Base-by-base conservation (phyloP, 768 basidiomycete genomes). In the Macrolepiota fuliginosa region DNA sequence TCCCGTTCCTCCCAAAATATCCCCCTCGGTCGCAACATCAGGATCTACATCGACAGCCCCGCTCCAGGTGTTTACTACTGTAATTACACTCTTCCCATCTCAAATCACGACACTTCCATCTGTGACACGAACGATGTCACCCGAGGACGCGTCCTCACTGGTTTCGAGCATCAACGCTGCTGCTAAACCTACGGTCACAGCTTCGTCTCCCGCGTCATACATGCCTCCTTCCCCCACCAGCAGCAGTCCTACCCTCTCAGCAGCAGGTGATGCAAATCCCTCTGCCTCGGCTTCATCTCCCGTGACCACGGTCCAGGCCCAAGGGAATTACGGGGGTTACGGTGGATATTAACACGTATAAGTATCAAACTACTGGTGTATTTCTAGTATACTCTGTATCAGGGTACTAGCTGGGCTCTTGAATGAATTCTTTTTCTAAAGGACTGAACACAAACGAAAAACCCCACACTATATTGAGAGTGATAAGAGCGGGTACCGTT, bases 111-210 rank as follows among this genome's bases (percentile, higher is more conserved):
- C 73, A 4, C 68, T 79, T 42, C 55, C 70, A 3, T 64, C 77
- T 15, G 69, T 72, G 22, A 84, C 82, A 0, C 71, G 73, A 27
- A 82, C 80, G 1, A 67, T 85, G 46, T 70, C 74, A 25, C 80
- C 81, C 9, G 64, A 75, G 11, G 74, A 79, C 35, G 83, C 80
- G 3, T 72, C 76, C 15, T 74, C 72, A 50, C 63, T 81, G 22
- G 65, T 83, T 15, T 70, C 79, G 1, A 77, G 75, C 61, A 64
- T 80, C 46, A 51, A 42, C 24, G 46, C 61, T 51, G 47, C 42
- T 36, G 39, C 15, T 15, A 15, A 42, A 22, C 54, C 56, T 22
- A 25, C 50, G 19, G 24, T 27, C 36, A 19, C 37, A 25, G 15
- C 56, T 22, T n/a, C 19, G 12, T 12, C 47, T 27, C 50, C 19